phyloP scores from a whole-genome alignment of 768 basidiomycete genomes.

The Kwoniella dendrophila region DNA sequence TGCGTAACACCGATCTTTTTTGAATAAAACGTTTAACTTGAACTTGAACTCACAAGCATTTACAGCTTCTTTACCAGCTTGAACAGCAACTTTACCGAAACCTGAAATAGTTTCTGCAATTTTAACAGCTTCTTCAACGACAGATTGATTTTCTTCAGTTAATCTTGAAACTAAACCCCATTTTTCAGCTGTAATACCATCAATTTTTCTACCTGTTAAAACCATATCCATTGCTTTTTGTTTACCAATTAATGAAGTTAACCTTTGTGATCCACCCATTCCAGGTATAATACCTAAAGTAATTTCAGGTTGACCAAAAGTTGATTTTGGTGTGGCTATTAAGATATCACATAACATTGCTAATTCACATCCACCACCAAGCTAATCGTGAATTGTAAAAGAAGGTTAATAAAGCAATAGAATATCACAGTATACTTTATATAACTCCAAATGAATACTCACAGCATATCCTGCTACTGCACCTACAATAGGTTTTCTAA shows the following conservation, averaged over 20 bases:
- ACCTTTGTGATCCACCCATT: slow-evolving; percentile 89
- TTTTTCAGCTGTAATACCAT: slow-evolving; percentile 75
- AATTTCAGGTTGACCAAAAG: slow-evolving; percentile 95
- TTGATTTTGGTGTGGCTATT: slow-evolving; percentile 82
- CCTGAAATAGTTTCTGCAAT: slow-evolving; percentile 76
- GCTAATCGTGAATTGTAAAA: slow-evolving; percentile 61
- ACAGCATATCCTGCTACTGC: slow-evolving; percentile 93
- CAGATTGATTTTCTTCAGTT: slow-evolving; percentile 72
- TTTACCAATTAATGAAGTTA: slow-evolving; percentile 83
- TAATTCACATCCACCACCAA: slow-evolving; percentile 95
- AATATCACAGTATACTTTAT: too few species aligned
- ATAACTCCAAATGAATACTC: slow-evolving; percentile 35
- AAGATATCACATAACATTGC: slow-evolving; percentile 89
- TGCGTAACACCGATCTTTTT: too few species aligned
- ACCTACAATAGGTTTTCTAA: slow-evolving; percentile 92
- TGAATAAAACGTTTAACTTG: too few species aligned
- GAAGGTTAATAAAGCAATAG: neutral
- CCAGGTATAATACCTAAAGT: slow-evolving; percentile 94
- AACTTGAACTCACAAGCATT: slow-evolving; percentile 67
- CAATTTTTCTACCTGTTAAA: slow-evolving; percentile 79
- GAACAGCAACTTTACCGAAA: slow-evolving; percentile 79
- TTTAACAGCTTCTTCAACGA: slow-evolving; percentile 81
- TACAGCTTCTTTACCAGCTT: slow-evolving; percentile 89
- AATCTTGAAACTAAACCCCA: slow-evolving; percentile 89
- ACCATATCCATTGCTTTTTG: slow-evolving; percentile 92